Percentiles rank a stretch among this genome's conserved stretches.
These are phyloP conservation scores for Deinandra increscens DNA, from an alignment of 129 eudicot genomes.

Conservation along the genomic window DNA sequence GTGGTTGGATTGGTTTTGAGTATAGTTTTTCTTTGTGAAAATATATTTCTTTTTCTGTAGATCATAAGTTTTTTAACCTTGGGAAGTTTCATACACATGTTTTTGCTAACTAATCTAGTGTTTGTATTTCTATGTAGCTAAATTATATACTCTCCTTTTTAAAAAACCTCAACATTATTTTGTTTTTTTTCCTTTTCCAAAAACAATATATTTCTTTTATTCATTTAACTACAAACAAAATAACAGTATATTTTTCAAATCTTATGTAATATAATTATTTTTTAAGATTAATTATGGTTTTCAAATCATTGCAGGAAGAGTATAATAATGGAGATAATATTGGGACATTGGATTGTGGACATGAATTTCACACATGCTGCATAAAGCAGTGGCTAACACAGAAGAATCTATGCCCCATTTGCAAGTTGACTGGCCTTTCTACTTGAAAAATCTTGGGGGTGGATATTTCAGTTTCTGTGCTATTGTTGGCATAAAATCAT, in stretches of 20 bases:
- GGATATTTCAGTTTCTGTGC: slow-evolving; percentile 18
- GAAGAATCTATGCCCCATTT: slow-evolving; percentile 90
- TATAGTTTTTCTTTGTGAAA: too few species aligned
- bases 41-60: too few species aligned
- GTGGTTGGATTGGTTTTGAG: too few species aligned
- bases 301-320: slow-evolving; percentile 58
- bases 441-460: slow-evolving; percentile 21
- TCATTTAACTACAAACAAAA: too few species aligned
- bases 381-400: slow-evolving; percentile 73
- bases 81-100: too few species aligned
- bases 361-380: slow-evolving; percentile 81
- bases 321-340: slow-evolving; percentile 62
- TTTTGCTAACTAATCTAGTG: too few species aligned
- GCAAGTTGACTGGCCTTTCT: slow-evolving; percentile 70
- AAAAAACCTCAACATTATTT: too few species aligned
- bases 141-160: too few species aligned
- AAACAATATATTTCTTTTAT: too few species aligned
- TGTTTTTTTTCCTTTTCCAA: too few species aligned
- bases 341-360: slow-evolving; percentile 81
- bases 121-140: too few species aligned
- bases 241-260: background rate
- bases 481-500: slow-evolving; percentile 12
- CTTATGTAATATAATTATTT: background rate
- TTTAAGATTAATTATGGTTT: background rate
- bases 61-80: too few species aligned